Evolutionary conservation across 2,329 filamentous ascomycete species (phyloP).

Genomic region (Pseudogymnoascus sp.): DNA sequence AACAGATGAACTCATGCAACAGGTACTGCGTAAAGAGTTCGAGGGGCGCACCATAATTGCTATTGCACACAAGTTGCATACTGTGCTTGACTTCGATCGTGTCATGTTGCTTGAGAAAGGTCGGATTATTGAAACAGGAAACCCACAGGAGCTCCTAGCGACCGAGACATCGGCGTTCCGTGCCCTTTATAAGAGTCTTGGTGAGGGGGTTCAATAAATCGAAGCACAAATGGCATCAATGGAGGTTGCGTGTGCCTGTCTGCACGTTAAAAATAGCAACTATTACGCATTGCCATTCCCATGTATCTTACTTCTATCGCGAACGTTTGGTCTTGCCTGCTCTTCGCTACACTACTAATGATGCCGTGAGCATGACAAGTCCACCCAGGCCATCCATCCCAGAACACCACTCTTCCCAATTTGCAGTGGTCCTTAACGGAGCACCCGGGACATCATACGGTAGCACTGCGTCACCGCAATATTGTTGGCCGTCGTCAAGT

Average conservation of each 20-base stretch:
- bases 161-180: not conserved
- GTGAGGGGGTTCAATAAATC: not conserved
- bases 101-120: conserved; percentile 41
- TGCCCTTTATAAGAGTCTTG: not conserved
- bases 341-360: conserved; percentile 19
- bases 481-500: conserved; percentile 23
- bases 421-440: conserved; percentile 19
- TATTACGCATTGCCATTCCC: not conserved
- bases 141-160: not conserved
- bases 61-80: conserved; percentile 34
- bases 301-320: not conserved
- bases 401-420: conserved; percentile 40
- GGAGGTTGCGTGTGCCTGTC: not conserved
- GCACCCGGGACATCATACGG: conserved; percentile 16
- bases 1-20: conserved; percentile 49
- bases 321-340: not conserved
- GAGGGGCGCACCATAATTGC: conserved; percentile 44
- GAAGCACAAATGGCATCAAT: not conserved
- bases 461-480: conserved; percentile 22
- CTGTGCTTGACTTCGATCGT: conserved; percentile 44
- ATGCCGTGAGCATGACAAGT: conserved; percentile 40
- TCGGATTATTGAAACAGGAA: conserved; percentile 73
- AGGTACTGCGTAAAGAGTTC: conserved; percentile 47
- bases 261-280: not conserved
- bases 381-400: conserved; percentile 40